These are phyloP conservation scores for Venturia effusa DNA, from an alignment of 2,329 filamentous ascomycete genomes.

Conservation along the genomic window DNA sequence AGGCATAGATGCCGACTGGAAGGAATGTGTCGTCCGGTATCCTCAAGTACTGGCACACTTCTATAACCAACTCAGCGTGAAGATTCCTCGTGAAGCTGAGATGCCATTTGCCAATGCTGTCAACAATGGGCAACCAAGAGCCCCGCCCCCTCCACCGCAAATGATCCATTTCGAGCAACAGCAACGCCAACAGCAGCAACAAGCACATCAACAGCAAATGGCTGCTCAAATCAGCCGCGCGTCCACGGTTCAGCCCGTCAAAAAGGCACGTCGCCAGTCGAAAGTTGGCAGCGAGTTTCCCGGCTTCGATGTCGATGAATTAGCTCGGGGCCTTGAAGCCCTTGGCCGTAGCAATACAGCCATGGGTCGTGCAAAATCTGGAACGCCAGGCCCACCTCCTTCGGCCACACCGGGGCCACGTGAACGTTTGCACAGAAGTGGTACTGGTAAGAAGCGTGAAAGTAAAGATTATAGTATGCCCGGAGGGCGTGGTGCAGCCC, in stretches of 20 bases:
- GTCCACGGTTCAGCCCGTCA: conserved; percentile 1
- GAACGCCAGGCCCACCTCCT: conserved; percentile 1
- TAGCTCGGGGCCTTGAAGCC: not conserved
- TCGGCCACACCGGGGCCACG: not conserved
- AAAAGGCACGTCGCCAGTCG: not conserved
- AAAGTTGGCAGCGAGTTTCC: conserved; percentile 4
- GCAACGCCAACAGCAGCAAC: conserved; percentile 3
- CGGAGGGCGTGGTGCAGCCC: not conserved
- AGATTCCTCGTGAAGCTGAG: conserved; percentile 21
- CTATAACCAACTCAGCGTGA: conserved; percentile 11
- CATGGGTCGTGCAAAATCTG: conserved; percentile 5
- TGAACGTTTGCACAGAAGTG: not conserved
- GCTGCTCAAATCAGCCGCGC: not conserved
- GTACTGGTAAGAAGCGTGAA: conserved; percentile 7
- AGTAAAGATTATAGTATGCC: conserved; percentile 8
- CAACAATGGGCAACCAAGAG: not conserved
- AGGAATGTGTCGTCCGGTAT: conserved; percentile 12
- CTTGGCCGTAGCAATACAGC: conserved; percentile 1
- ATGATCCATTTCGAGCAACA: not conserved
- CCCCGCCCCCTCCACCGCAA: conserved; percentile 3
- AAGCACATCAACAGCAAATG: not conserved
- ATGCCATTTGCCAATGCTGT: not conserved
- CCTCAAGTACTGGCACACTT: conserved; percentile 13
- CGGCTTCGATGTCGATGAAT: conserved; percentile 4
- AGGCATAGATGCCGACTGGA: conserved; percentile 13